Evolutionary conservation across 2,329 filamentous ascomycete species (phyloP), one percentile per base, ranked within the genome.

Genomic region (Cercospora beticola): DNA sequence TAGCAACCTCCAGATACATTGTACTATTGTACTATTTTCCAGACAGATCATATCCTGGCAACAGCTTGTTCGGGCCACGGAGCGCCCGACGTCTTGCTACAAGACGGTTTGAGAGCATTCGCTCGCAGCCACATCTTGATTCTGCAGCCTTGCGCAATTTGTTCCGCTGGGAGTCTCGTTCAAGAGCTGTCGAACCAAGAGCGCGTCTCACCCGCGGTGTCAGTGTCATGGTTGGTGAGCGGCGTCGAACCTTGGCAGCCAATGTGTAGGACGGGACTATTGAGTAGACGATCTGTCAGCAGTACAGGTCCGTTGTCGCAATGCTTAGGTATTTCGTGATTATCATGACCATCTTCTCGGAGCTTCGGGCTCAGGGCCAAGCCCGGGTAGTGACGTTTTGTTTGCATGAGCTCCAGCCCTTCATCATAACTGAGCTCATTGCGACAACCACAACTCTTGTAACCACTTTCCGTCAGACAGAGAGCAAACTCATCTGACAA

Each of bases 401-500:
- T 23, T 31, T 14, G 56, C 56, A 59, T 59, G 52, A 65, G 63
- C 49, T 65, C 62, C 18, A 43, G 28, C 21, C 49, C 49, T 46
- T 16, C 49, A 59, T 40, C 23, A 59, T 23, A 46, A 36, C 12
- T 59, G 56, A 58, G 46, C 62, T 46, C 31, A 43, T 65, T 54
- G 36, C 49, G 52, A 68, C 56, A 58, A 31, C 30, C 16, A 30
- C 2, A 58, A 62, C 46, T 66, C 21, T 10, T 10, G 14, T 26
- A 56, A 16, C 23, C 5, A 14, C 14, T 8, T 23, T 4, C 16
- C 18, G 30, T 4, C 28, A 33, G n/a, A 33, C 10, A 21, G 56
- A 36, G 4, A 31, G 14, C 3, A 14, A 2, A 12, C 23, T 2
- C 56, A 36, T 21, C 56, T 36, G 43, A 67, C 58, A 54, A 97